These are phyloP conservation scores for Suillus sp. DNA, from an alignment of 768 basidiomycete species.

Conservation along the genomic window DNA sequence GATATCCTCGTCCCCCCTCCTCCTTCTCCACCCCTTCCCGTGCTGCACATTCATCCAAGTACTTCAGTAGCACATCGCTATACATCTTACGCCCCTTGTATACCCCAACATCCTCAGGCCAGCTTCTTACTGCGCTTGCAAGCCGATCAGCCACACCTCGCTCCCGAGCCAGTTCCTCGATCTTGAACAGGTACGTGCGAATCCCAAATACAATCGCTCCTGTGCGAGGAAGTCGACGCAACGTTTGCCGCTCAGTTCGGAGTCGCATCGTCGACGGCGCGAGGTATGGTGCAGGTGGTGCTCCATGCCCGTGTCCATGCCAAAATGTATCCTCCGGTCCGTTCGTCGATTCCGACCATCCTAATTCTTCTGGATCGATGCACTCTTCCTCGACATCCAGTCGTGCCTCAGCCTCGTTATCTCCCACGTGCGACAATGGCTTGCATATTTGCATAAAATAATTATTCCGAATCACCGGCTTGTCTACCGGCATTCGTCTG, in stretches of 20 bases:
- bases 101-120: conserved; percentile 58
- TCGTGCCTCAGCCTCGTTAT: conserved; percentile 15
- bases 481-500: conserved; percentile 62
- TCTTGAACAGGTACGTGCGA: conserved; percentile 60
- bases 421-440: conserved; percentile 14
- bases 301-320: conserved; percentile 32
- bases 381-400: conserved; percentile 14
- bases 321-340: conserved; percentile 53
- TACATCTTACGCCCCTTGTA: conserved; percentile 34
- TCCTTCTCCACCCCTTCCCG: conserved; percentile 18
- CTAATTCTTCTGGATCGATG: conserved; percentile 64
- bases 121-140: conserved; percentile 63
- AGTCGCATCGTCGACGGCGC: conserved; percentile 51
- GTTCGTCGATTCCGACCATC: conserved; percentile 58
- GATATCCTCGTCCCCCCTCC: conserved; percentile 17
- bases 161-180: conserved; percentile 55
- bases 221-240: conserved; percentile 61
- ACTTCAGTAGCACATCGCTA: conserved; percentile 20
- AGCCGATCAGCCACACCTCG: conserved; percentile 61
- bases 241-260: conserved; percentile 66
- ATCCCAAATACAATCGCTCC: conserved; percentile 73
- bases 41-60: conserved; percentile 28
- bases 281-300: conserved; percentile 21
- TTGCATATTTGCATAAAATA: conserved; percentile 51
- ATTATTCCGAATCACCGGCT: conserved; percentile 74